Conservation (phyloP, 2,329 filamentous ascomycete species). For the Aspergillus ustus region DNA sequence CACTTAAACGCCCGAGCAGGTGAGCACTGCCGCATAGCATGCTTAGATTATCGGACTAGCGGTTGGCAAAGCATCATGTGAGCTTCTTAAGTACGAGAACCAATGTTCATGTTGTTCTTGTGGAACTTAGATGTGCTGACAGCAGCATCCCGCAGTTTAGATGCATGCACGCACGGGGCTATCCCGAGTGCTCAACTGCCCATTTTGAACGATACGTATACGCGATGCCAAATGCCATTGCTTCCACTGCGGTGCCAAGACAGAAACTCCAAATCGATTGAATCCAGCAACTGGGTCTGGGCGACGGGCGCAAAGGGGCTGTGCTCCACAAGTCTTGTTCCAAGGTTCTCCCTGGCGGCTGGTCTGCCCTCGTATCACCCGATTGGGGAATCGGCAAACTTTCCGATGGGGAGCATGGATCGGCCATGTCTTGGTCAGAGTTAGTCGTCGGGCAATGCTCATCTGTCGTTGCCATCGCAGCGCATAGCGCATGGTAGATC, state of each 20-base stretch:
- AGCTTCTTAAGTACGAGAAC: not conserved
- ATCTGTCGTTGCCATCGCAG: not conserved
- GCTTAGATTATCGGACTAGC: not conserved
- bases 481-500: not conserved
- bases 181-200: not conserved
- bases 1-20: not conserved
- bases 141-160: not conserved
- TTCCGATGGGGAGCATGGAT: not conserved
- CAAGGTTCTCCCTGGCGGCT: not conserved
- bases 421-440: not conserved
- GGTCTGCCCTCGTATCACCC: not conserved
- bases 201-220: not conserved
- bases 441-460: not conserved
- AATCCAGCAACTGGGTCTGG: not conserved
- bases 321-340: not conserved
- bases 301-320: slow-evolving; percentile 1
- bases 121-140: not conserved
- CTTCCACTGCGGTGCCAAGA: not conserved
- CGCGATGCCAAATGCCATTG: not conserved
- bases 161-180: not conserved
- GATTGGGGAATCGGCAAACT: not conserved
- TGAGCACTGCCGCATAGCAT: slow-evolving; percentile 7
- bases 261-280: not conserved
- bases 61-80: not conserved
- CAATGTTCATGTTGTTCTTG: not conserved